A percentile compares a stretch with the other conserved stretches of the same genome.
phyloP scores from a whole-genome alignment of 805 yeast genomes.

The Lipomyces sp. region DNA sequence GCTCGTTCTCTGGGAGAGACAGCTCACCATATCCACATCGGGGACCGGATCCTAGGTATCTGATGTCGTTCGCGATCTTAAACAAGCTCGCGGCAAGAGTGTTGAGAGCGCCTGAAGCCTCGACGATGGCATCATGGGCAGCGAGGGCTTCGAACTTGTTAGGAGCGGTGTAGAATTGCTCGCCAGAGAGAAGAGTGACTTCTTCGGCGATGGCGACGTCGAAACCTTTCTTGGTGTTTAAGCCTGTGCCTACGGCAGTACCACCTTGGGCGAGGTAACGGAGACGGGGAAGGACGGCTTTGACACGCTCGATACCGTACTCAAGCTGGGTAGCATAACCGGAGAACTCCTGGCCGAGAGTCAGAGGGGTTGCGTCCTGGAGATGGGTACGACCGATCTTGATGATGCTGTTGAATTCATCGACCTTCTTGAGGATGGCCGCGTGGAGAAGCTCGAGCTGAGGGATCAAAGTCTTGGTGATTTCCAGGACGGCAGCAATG shows the following conservation, averaged over 20 bases:
- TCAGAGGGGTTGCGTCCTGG: conserved; percentile 98
- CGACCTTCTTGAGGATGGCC: conserved; percentile 74
- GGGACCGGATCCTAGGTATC: conserved; percentile 98
- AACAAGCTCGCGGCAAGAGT: conserved; percentile 89
- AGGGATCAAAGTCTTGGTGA: conserved; percentile 75
- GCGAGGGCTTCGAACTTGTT: conserved; percentile 99
- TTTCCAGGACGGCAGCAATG: conserved; percentile 95
- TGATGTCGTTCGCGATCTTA: conserved; percentile 97
- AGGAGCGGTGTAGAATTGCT: conserved; percentile 91
- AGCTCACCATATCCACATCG: conserved; percentile 99
- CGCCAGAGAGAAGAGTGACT: conserved; percentile 84
- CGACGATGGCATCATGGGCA: conserved; percentile 98
- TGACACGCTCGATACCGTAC: conserved; percentile 88
- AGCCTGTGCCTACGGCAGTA: conserved; percentile 99
- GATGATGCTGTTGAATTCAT: conserved; percentile 86
- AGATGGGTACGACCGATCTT: conserved; percentile 99
- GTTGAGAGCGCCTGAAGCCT: conserved; percentile 96
- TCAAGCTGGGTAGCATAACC: conserved; percentile 94
- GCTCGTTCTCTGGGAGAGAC: conserved; percentile 95
- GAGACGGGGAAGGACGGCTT: conserved; percentile 73
- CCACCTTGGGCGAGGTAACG: conserved; percentile 96
- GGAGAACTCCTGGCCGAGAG: conserved; percentile 96
- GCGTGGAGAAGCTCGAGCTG: conserved; percentile 77
- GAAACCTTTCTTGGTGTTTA: conserved; percentile 91
- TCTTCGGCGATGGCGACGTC: conserved; percentile 84